Evolutionary conservation across 228 moss, liverwort and hornwort genomes (phyloP).

Genomic region (Sphagnum fallax): DNA sequence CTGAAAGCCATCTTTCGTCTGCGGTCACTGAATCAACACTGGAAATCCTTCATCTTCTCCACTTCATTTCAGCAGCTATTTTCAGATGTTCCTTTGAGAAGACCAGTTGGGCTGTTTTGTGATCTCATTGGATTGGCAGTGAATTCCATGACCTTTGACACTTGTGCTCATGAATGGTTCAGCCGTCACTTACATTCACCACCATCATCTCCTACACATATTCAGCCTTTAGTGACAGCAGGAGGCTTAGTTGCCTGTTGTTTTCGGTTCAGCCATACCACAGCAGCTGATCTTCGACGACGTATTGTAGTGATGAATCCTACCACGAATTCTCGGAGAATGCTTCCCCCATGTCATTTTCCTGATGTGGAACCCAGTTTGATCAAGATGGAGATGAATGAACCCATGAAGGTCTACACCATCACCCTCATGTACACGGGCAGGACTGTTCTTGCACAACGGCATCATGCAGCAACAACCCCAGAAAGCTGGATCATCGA

Average conservation of each 20-base stretch:
- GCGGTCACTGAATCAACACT: constrained; percentile 19
- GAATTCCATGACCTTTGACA: constrained; percentile 21
- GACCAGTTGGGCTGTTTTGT: constrained; percentile 26
- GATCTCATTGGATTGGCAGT: constrained; percentile 26
- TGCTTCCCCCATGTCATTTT: constrained; percentile 9
- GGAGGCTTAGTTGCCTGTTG: constrained; percentile 30
- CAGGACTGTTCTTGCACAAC: constrained; percentile 28
- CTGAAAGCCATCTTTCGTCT: constrained; percentile 16
- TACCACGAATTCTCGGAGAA: constrained; percentile 14
- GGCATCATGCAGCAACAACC: constrained; percentile 11
- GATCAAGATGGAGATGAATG: too few relatives aligned
- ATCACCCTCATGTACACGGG: constrained; percentile 3
- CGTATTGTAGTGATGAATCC: constrained; percentile 29
- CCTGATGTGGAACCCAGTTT: too few relatives aligned
- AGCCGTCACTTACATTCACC: too few relatives aligned
- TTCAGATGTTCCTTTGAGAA: constrained; percentile 10
- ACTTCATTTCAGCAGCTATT: constrained; percentile 22
- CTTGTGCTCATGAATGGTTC: constrained; percentile 10
- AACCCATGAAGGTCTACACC: too few relatives aligned
- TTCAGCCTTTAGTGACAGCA: constrained; percentile 20
- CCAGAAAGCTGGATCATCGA: constrained; percentile 20
- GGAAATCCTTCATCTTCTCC: constrained; percentile 18
- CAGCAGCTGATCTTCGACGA: constrained; percentile 9
- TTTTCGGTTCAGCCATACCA: constrained; percentile 20
- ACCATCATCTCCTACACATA: constrained; percentile 16